Evolutionary conservation across 371 early-diverging fungal genomes (phyloP), one percentile per base, ranked within the genome.

Genomic region (Chytridium lagenaria): DNA sequence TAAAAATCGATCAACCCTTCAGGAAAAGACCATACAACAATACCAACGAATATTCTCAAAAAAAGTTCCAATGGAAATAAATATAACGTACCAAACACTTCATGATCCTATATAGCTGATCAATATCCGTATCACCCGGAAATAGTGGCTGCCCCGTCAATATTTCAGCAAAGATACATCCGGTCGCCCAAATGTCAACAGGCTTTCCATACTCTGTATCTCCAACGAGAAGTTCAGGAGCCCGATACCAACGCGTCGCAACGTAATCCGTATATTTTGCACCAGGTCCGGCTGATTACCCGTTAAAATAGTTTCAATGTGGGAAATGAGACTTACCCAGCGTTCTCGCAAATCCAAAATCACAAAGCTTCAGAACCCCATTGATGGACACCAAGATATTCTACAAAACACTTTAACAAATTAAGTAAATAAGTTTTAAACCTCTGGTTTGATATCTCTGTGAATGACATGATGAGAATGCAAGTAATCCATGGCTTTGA

Each of bases 171-270:
- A 99, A 92, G 70, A 99, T 99, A 84, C 99, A 99, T 31, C 99
- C 99, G 22, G 97, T 87, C 81, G 95, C 94, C 99, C 99, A 99
- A 76, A 99, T 95, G 85, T 99, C 99, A 38, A 99, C 95, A 51
- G 85, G 85, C 77, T 88, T 83, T 12, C 85, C 83, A 77, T 91
- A 92, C 30, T 72, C 75, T 33, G 77, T 81, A 73, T 83, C 81
- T 1, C 88, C 85, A 12, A 91, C 73, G 78, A 92, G 86, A 64
- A 92, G 78, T 72, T 92, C 92, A 3, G 92, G 92, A 1, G 92
- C 85, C 55, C 91, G 84, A 79, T 91, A 92, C 92, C 92, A 92
- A 64, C 91, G 73, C n/a, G 92, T 92, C n/a, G 90, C 86, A 7
- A 90, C 90, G 68, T 88, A 88, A 59, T 87, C 88, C 30, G 88